phyloP scores from a whole-genome alignment of 2,329 filamentous ascomycete genomes.

The Xylaria sp. region DNA sequence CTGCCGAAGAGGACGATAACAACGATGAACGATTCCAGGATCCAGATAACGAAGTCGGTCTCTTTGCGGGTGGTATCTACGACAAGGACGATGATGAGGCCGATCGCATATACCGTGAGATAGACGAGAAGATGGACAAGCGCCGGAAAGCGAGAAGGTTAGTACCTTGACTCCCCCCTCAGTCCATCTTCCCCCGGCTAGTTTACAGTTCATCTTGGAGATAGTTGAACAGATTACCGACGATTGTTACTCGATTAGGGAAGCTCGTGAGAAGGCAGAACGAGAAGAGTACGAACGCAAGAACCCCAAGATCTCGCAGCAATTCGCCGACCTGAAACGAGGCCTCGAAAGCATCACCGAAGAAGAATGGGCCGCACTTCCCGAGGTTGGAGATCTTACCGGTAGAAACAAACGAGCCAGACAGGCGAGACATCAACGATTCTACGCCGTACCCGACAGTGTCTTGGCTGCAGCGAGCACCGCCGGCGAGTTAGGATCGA shows the following conservation, averaged over 20 bases:
- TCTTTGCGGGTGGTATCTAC: slow-evolving; percentile 93
- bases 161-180: slow-evolving; percentile 40
- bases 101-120: slow-evolving; percentile 88
- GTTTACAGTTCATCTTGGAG: slow-evolving; percentile 61
- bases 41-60: slow-evolving; percentile 91
- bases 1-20: slow-evolving; percentile 68
- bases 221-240: slow-evolving; percentile 74
- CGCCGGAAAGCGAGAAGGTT: slow-evolving; percentile 81
- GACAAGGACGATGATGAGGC: slow-evolving; percentile 98
- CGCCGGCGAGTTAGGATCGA: slow-evolving; percentile 76
- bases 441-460: slow-evolving; percentile 95
- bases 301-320: slow-evolving; percentile 96
- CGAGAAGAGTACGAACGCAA: slow-evolving; percentile 92
- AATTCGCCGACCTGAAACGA: slow-evolving; percentile 94
- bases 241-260: slow-evolving; percentile 64
- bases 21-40: slow-evolving; percentile 85
- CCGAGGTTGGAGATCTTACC: slow-evolving; percentile 93
- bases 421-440: slow-evolving; percentile 74
- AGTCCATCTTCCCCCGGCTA: slow-evolving; percentile 39
- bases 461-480: slow-evolving; percentile 84
- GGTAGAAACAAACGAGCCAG: slow-evolving; percentile 85
- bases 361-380: slow-evolving; percentile 93
- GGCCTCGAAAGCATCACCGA: slow-evolving; percentile 83
- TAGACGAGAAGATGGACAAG: slow-evolving; percentile 96
- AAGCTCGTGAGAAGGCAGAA: slow-evolving; percentile 88